Evolutionary conservation across 495 filamentous ascomycete genomes (phyloP).

Genomic region (Aspergillus indologenus): DNA sequence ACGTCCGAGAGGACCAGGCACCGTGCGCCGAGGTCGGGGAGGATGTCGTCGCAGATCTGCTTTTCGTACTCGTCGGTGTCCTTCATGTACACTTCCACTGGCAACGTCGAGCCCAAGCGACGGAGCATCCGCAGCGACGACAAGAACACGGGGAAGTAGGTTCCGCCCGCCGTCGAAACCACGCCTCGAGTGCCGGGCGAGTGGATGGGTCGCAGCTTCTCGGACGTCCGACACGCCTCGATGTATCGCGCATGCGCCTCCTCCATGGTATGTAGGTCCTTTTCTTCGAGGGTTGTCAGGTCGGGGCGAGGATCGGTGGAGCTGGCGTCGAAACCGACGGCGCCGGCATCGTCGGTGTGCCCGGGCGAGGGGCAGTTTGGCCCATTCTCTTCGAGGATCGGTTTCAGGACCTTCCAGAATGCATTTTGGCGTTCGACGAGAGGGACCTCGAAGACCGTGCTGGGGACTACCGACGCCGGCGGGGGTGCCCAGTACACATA

Average conservation of each 20-base stretch:
- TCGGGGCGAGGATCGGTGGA: slow-evolving; percentile 33
- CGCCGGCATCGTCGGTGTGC: slow-evolving; percentile 20
- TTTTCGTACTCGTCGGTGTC: slow-evolving; percentile 48
- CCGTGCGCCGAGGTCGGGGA: slow-evolving; percentile 49
- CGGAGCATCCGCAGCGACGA: slow-evolving; percentile 57
- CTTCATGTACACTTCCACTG: slow-evolving; percentile 58
- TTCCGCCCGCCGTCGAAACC: slow-evolving; percentile 49
- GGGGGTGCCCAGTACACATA: slow-evolving; percentile 42
- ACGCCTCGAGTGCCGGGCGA: slow-evolving; percentile 49
- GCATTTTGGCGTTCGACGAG: slow-evolving; percentile 36
- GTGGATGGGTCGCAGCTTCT: slow-evolving; percentile 40
- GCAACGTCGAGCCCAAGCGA: slow-evolving; percentile 51
- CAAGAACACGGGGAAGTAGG: slow-evolving; percentile 47
- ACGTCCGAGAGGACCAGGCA: slow-evolving; percentile 51
- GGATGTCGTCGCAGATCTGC: slow-evolving; percentile 48
- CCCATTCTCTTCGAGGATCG: slow-evolving; percentile 31
- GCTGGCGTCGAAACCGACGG: slow-evolving; percentile 34
- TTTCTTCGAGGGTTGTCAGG: slow-evolving; percentile 31
- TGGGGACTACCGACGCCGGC: slow-evolving; percentile 36
- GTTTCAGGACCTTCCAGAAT: slow-evolving; percentile 40
- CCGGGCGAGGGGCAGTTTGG: slow-evolving; percentile 33
- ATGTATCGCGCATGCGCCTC: slow-evolving; percentile 45
- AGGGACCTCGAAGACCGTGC: slow-evolving; percentile 39
- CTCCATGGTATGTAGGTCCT: slow-evolving; percentile 33
- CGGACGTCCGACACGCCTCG: slow-evolving; percentile 29